Conservation (phyloP, 208 protist species). For the Crithidia thermophila region DNA sequence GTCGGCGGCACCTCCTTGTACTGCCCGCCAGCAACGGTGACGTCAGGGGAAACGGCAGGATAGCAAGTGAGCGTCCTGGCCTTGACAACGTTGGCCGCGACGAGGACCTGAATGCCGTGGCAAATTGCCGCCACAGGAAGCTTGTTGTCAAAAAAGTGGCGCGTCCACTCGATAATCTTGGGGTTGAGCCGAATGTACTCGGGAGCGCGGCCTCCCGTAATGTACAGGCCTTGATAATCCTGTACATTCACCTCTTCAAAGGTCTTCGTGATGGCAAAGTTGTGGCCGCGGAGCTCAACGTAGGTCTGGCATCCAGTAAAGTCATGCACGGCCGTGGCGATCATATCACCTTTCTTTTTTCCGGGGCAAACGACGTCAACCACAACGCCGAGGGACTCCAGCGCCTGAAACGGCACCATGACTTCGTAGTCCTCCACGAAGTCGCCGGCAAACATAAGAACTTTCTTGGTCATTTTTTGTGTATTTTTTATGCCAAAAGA, state of each 20-base stretch:
- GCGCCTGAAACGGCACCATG: constrained; percentile 41
- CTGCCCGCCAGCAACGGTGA: constrained; percentile 22
- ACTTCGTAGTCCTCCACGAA: constrained; percentile 51
- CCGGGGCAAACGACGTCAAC: constrained; percentile 40
- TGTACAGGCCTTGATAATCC: constrained; percentile 41
- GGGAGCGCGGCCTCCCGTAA: constrained; percentile 32
- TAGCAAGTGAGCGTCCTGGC: constrained; percentile 40
- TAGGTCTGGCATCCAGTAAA: constrained; percentile 45
- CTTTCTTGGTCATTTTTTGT: constrained; percentile 32
- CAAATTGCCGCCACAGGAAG: constrained; percentile 38
- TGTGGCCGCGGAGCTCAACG: constrained; percentile 39
- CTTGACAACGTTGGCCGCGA: constrained; percentile 30
- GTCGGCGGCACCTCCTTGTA: constrained; percentile 42
- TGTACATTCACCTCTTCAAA: constrained; percentile 37
- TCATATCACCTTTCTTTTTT: constrained; percentile 29
- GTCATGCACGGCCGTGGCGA: constrained; percentile 37
- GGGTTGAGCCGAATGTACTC: constrained; percentile 42
- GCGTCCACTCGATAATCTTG: constrained; percentile 31
- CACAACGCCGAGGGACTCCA: constrained; percentile 31
- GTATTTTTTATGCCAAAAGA: background rate
- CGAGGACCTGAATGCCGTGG: constrained; percentile 39
- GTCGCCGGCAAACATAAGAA: constrained; percentile 45
- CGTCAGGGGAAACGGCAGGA: constrained; percentile 33
- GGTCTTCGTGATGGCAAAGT: constrained; percentile 38
- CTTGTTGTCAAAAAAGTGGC: constrained; percentile 46